Evolutionary conservation across 768 basidiomycete genomes (phyloP), one percentile per base, ranked within the genome.

Genomic region (Agrocybe praecox): DNA sequence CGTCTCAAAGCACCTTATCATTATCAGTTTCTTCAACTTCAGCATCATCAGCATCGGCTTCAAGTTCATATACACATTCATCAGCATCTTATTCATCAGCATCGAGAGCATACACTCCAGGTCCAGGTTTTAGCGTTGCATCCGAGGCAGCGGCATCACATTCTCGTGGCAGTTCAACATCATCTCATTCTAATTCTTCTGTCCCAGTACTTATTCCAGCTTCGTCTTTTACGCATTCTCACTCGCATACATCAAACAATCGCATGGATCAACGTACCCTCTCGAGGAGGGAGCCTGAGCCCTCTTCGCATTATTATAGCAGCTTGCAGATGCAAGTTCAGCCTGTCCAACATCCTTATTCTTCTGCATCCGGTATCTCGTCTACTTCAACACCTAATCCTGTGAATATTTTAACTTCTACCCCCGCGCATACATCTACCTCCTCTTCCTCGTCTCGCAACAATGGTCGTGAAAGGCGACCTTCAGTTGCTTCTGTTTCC

Each of bases 201-300:
- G 18, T 42, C 7, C 29, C 42, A 53, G 18, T 42, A 34, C 14
- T 40, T 40, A 40, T 40, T 15, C 36, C 36, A 40, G 36, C 36
- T 15, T 40, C 36, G 5, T 40, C 36, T 40, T 40, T 40, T 12
- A 15, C 12, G 36, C 48, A 49, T 15, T 14, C 21, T 29, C 47
- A 24, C 36, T 40, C 36, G 3, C 5, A 45, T 42, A 14, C 22
- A 46, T 9, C 51, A 57, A 6, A 29, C 26, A 29, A 29, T 56
- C 64, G 56, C 46, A 52, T 48, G 33, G 57, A 65, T 19, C 64
- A 59, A 14, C 60, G 58, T 23, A 49, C 65, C 40, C 49, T 62
- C 54, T 62, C 63, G 52, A 64, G 62, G 55, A 62, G 59, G 52
- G 61, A 64, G 29, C 61, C 58, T 22, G 49, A 56, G 15, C 52